Conservation (phyloP, 2,329 filamentous ascomycete species). For the Escovopsis weberi region DNA sequence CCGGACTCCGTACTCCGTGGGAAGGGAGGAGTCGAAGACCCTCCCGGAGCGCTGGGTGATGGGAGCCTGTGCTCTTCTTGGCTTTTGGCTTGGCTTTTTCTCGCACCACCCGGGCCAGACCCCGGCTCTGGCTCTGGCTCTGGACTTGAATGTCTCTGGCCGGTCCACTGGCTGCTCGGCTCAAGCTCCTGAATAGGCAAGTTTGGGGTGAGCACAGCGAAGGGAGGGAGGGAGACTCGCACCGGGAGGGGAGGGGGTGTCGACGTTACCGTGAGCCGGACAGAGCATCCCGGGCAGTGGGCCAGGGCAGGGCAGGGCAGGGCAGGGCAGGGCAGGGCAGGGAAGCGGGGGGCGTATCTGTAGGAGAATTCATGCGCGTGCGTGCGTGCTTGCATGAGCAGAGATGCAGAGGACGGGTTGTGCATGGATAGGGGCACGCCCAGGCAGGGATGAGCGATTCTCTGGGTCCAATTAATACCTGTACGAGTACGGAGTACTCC, state of each 20-base stretch:
- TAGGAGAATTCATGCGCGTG: too few relatives aligned
- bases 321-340: neutral
- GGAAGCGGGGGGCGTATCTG: too few relatives aligned
- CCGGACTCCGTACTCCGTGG: neutral
- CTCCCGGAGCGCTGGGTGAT: neutral
- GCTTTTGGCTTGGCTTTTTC: neutral
- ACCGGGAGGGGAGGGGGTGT: neutral
- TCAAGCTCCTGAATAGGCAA: neutral
- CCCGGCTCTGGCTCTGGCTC: too few relatives aligned
- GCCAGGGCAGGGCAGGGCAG: neutral
- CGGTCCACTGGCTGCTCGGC: neutral
- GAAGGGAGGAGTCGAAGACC: neutral
- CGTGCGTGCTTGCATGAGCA: too few relatives aligned
- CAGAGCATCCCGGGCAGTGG: neutral
- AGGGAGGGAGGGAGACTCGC: too few relatives aligned
- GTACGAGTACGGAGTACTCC: too few relatives aligned
- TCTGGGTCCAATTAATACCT: too few relatives aligned
- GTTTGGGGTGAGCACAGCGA: neutral
- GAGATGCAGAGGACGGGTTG: too few relatives aligned
- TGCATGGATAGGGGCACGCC: too few relatives aligned
- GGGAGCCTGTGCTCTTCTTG: neutral
- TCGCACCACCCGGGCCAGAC: neutral
- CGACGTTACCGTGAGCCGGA: neutral
- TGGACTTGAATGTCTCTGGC: neutral
- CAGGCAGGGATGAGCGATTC: too few relatives aligned